Percentiles rank a stretch among this genome's conserved stretches.
Evolutionary conservation across 106 monocot genomes (phyloP).

Genomic region (Phalaenopsis equestris): DNA sequence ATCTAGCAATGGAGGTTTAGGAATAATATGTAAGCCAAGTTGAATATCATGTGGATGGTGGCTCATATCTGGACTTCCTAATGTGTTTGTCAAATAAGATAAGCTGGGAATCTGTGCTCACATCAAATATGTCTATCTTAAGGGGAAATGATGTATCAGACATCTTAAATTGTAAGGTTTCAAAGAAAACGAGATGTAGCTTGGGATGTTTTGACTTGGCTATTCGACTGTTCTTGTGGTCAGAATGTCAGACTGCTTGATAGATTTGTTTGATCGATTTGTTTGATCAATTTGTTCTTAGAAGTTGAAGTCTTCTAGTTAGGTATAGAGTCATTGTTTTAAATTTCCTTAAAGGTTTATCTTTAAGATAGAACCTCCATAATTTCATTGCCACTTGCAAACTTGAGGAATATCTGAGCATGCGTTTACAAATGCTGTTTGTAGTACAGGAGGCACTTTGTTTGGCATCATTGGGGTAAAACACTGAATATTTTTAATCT

Average conservation of each 20-base stretch:
- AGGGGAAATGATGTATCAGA: too few species aligned
- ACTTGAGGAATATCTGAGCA: not conserved
- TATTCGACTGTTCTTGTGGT: not conserved
- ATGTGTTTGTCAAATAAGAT: too few species aligned
- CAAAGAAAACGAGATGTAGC: too few species aligned
- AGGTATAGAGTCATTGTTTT: not conserved
- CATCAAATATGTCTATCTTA: too few species aligned
- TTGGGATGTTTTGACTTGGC: not conserved
- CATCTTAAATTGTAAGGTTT: too few species aligned
- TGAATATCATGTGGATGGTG: too few species aligned
- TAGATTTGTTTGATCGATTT: too few species aligned
- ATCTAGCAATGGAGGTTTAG: too few species aligned
- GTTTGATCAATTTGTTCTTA: not conserved
- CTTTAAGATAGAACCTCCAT: not conserved
- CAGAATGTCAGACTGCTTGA: not conserved
- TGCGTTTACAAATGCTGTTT: not conserved
- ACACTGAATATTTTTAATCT: not conserved
- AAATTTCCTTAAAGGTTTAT: not conserved
- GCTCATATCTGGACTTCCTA: too few species aligned
- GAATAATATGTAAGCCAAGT: too few species aligned
- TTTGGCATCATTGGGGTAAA: not conserved
- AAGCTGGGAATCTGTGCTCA: too few species aligned
- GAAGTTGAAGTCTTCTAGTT: not conserved
- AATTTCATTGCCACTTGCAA: not conserved
- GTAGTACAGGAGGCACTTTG: not conserved